Evolutionary conservation across 2,329 filamentous ascomycete genomes (phyloP).

Genomic region (Monilinia fructicola): DNA sequence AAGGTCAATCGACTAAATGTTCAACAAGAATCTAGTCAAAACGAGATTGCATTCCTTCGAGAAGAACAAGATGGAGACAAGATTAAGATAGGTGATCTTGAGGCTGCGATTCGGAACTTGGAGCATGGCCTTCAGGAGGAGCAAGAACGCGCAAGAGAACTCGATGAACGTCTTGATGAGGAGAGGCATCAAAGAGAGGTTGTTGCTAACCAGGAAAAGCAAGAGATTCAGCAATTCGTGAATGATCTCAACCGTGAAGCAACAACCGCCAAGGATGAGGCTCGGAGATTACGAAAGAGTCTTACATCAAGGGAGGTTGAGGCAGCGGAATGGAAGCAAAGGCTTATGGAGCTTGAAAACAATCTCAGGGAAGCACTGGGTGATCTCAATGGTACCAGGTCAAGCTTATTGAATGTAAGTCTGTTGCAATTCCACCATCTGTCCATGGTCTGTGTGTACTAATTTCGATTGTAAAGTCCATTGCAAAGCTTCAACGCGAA

Average conservation of each 20-base stretch:
- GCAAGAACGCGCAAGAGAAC: slow-evolving; percentile 70
- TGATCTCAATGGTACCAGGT: slow-evolving; percentile 81
- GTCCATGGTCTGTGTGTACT: slow-evolving; percentile 20
- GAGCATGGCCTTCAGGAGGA: slow-evolving; percentile 81
- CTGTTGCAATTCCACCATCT: not conserved
- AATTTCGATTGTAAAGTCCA: slow-evolving; percentile 54
- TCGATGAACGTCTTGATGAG: slow-evolving; percentile 72
- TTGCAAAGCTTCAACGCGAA: slow-evolving; percentile 83
- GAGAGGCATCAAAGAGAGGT: slow-evolving; percentile 86
- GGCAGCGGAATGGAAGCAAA: slow-evolving; percentile 86
- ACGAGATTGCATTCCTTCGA: slow-evolving; percentile 89
- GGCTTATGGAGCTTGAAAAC: slow-evolving; percentile 84
- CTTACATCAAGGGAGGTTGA: slow-evolving; percentile 84
- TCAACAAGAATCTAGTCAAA: slow-evolving; percentile 88
- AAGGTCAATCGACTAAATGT: slow-evolving; percentile 87
- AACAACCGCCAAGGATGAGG: slow-evolving; percentile 80
- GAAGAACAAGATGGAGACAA: slow-evolving; percentile 98
- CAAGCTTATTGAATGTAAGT: slow-evolving; percentile 75
- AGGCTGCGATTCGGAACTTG: slow-evolving; percentile 76
- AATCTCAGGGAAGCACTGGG: slow-evolving; percentile 84
- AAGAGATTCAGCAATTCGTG: slow-evolving; percentile 89
- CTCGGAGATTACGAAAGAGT: slow-evolving; percentile 76
- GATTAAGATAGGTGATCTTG: slow-evolving; percentile 93
- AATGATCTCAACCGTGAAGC: slow-evolving; percentile 89
- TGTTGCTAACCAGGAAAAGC: slow-evolving; percentile 84